phyloP scores from a whole-genome alignment of 306 rosid species.

The Canavalia gladiata region DNA sequence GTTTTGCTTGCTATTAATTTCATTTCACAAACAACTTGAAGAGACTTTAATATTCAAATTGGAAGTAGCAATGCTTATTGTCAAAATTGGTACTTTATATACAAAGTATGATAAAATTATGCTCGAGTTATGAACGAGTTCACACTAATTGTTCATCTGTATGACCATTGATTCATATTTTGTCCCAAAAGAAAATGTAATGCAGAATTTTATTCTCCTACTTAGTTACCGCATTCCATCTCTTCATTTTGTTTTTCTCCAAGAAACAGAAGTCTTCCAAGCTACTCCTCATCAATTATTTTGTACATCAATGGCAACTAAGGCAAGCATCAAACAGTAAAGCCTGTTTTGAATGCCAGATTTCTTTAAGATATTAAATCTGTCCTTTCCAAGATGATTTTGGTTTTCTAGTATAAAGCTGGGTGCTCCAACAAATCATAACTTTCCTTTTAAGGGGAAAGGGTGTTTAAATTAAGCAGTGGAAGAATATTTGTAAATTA shows the following conservation, averaged over 20 bases:
- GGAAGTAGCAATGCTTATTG: neutral
- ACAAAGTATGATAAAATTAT: neutral
- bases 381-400: neutral
- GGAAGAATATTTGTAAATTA: neutral
- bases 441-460: constrained; percentile 26
- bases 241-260: neutral
- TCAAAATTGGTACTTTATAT: neutral
- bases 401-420: neutral
- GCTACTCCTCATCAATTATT: neutral
- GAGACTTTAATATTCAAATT: constrained; percentile 11
- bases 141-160: too few species aligned
- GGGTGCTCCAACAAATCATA: neutral
- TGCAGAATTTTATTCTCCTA: neutral
- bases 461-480: neutral
- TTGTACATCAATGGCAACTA: neutral
- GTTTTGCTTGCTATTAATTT: neutral
- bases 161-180: neutral
- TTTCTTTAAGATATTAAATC: neutral
- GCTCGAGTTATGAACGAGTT: neutral
- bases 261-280: neutral
- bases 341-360: neutral
- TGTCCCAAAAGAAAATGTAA: neutral
- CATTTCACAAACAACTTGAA: neutral
- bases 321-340: constrained; percentile 11
- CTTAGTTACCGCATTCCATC: neutral